Evolutionary conservation across 192 early-diverging fungal genomes (phyloP).

Genomic region (Backusella westeae): DNA sequence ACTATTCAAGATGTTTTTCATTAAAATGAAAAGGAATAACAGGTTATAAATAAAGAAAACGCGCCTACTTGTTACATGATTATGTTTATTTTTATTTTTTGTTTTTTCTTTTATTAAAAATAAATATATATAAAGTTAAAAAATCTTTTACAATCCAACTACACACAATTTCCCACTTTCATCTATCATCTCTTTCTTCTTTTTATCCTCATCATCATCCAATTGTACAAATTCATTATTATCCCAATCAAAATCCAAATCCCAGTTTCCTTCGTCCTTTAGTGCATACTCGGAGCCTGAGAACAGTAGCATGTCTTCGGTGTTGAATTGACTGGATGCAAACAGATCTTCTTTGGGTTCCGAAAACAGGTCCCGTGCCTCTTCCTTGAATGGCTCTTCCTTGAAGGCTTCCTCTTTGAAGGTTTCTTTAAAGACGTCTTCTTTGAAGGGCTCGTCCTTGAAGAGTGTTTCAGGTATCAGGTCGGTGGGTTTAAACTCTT

Average conservation of each 20-base stretch:
- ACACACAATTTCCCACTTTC: conserved; percentile 16
- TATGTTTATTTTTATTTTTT: no score
- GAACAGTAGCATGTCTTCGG: not conserved
- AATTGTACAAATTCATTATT: conserved; percentile 7
- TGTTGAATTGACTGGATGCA: not conserved
- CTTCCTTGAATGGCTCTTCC: not conserved
- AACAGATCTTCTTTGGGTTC: not conserved
- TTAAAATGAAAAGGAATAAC: no score
- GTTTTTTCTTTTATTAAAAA: not conserved
- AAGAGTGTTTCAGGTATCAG: not conserved
- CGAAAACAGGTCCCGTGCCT: not conserved
- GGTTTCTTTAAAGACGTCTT: no score
- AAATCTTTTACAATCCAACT: not conserved
- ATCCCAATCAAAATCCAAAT: conserved; percentile 10
- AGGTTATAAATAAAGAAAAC: no score
- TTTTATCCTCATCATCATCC: not conserved
- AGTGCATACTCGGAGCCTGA: not conserved
- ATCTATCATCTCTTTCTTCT: conserved; percentile 8
- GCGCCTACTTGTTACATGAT: no score
- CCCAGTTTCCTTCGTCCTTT: not conserved
- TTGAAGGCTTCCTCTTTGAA: no score
- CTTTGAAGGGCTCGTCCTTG: no score
- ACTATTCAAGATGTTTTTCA: no score
- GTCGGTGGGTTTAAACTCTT: not conserved
- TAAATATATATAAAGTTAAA: not conserved